Conservation (phyloP, 2,329 filamentous ascomycete genomes). For the Remersonia thermophila region DNA sequence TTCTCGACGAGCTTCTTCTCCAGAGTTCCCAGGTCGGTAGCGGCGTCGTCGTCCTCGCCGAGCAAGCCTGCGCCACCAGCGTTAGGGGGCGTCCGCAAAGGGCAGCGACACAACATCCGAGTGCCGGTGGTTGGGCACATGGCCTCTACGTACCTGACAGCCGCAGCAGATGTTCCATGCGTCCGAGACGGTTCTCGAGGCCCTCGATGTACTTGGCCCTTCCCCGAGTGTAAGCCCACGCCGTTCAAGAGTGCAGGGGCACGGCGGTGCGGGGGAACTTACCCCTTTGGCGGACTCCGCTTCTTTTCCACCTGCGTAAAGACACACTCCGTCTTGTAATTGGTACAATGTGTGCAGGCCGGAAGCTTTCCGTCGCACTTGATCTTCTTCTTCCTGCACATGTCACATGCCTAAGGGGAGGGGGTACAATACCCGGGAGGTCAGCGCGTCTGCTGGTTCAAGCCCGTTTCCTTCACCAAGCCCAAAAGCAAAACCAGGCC, state of each 20-base stretch:
- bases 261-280: constrained; percentile 28
- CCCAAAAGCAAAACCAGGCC: no score
- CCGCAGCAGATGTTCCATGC: constrained; percentile 85
- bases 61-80: constrained; percentile 48
- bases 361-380: constrained; percentile 97
- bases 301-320: constrained; percentile 99
- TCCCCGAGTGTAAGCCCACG: constrained; percentile 8
- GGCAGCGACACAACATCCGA: not conserved
- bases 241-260: no score
- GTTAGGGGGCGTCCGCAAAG: constrained; percentile 16
- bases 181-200: constrained; percentile 82
- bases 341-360: constrained; percentile 87
- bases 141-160: constrained; percentile 53
- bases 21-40: constrained; percentile 75
- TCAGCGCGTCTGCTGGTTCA: no score
- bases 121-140: not conserved
- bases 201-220: constrained; percentile 98
- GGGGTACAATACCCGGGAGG: constrained; percentile 11
- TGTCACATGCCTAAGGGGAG: constrained; percentile 66
- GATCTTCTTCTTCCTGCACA: constrained; percentile 95
- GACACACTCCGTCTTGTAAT: constrained; percentile 95
- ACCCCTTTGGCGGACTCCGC: constrained; percentile 93
- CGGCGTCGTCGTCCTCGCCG: constrained; percentile 71
- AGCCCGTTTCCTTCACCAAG: no score
- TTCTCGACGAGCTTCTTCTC: constrained; percentile 62